These are phyloP conservation scores for Kurtzmaniella quercitrusa DNA, from an alignment of 1,139 yeast genomes.

Conservation along the genomic window DNA sequence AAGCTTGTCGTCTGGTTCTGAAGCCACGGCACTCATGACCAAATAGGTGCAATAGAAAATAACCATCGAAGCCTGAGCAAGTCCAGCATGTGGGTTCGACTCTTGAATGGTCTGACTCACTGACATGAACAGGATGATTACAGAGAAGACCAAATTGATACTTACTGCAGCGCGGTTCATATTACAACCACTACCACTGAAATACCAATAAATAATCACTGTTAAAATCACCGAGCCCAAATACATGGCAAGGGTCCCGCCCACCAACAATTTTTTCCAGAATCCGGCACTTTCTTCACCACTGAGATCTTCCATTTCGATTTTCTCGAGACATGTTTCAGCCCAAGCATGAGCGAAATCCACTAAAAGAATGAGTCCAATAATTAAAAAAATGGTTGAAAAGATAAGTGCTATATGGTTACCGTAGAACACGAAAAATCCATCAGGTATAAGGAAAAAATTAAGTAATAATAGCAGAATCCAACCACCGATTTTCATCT, in stretches of 20 bases:
- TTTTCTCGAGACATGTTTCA: conserved; percentile 87
- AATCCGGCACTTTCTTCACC: conserved; percentile 46
- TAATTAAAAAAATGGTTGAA: conserved; percentile 80
- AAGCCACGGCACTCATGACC: conserved; percentile 88
- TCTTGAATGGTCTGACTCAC: conserved; percentile 85
- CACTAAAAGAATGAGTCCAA: conserved; percentile 84
- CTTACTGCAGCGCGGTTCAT: conserved; percentile 90
- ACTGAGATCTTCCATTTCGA: conserved; percentile 80
- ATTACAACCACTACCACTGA: conserved; percentile 79
- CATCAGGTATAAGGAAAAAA: conserved; percentile 76
- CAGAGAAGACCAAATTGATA: conserved; percentile 62
- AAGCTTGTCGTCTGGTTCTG: conserved; percentile 90
- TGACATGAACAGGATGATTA: conserved; percentile 66
- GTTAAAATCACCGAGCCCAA: conserved; percentile 68
- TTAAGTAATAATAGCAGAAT: conserved; percentile 53
- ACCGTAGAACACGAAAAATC: conserved; percentile 85
- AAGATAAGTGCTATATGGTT: conserved; percentile 82
- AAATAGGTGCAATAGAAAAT: conserved; percentile 89
- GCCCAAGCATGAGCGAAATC: conserved; percentile 99
- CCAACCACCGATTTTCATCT: conserved; percentile 65
- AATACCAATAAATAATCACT: conserved; percentile 74
- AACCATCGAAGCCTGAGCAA: conserved; percentile 97
- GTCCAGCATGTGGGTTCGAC: conserved; percentile 89
- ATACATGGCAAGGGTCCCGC: conserved; percentile 88
- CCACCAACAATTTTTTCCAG: conserved; percentile 79